Evolutionary conservation across 805 yeast genomes (phyloP).

Genomic region (Suhomyces tanzawaensis): DNA sequence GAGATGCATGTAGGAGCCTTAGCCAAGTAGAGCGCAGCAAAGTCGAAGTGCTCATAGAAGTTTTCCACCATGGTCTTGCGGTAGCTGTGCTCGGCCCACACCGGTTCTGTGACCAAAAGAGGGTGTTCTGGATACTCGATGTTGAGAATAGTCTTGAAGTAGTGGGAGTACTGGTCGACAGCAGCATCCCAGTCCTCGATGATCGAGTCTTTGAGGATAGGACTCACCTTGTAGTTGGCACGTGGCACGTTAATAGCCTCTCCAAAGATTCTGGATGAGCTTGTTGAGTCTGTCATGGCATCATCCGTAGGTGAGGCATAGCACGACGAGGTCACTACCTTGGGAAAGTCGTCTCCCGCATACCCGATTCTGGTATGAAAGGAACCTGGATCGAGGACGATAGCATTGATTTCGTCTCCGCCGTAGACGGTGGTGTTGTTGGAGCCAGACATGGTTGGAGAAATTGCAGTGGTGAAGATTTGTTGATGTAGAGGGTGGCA

Average conservation of each 20-base stretch:
- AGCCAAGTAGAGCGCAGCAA: constrained; percentile 79
- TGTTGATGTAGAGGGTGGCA: too few relatives aligned
- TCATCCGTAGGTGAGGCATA: constrained; percentile 46
- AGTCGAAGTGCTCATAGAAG: constrained; percentile 63
- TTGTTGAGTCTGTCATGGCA: constrained; percentile 4
- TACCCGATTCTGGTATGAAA: constrained; percentile 79
- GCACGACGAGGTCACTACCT: constrained; percentile 67
- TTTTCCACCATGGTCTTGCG: constrained; percentile 70
- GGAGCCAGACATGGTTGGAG: constrained; percentile 20
- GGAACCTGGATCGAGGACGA: constrained; percentile 91
- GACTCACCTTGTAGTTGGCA: constrained; percentile 48
- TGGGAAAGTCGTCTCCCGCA: constrained; percentile 91
- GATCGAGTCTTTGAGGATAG: constrained; percentile 58
- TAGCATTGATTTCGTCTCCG: constrained; percentile 81
- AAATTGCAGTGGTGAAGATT: not conserved
- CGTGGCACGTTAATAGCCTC: constrained; percentile 52
- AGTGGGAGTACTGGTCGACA: constrained; percentile 64
- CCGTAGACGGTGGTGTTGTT: constrained; percentile 29
- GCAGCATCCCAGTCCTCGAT: constrained; percentile 88
- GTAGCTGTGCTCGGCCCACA: constrained; percentile 72
- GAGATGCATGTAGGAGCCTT: constrained; percentile 85
- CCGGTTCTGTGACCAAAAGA: constrained; percentile 78
- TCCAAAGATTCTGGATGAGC: constrained; percentile 28
- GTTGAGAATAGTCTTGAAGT: constrained; percentile 50
- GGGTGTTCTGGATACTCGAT: constrained; percentile 69